Evolutionary conservation across 768 basidiomycete genomes (phyloP).

Genomic region (Antrodiella citrinella): DNA sequence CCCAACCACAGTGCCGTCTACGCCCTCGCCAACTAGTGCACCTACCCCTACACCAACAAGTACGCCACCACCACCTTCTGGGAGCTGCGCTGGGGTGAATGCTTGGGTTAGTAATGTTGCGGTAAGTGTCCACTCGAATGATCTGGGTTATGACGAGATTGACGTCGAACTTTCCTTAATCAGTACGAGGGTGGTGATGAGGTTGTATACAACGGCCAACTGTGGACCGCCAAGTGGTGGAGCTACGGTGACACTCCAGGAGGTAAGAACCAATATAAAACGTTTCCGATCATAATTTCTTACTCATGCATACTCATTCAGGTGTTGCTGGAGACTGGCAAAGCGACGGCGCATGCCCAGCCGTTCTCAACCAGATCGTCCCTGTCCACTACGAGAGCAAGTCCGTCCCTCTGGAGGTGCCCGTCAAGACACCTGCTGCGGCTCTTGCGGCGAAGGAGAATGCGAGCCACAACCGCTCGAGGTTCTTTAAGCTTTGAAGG

Average conservation of each 20-base stretch:
- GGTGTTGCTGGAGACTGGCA: constrained; percentile 20
- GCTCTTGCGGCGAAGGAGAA: constrained; percentile 1
- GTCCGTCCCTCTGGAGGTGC: constrained; percentile 5
- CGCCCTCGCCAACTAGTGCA: background rate
- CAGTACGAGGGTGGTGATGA: constrained; percentile 21
- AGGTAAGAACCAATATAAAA: constrained; percentile 8
- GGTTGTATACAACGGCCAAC: constrained; percentile 19
- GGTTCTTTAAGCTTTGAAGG: constrained; percentile 8
- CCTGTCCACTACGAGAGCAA: constrained; percentile 11
- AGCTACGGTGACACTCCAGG: constrained; percentile 21
- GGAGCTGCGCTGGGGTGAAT: constrained; percentile 19
- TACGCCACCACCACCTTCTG: constrained; percentile 8
- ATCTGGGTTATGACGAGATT: background rate
- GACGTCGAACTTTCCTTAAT: background rate
- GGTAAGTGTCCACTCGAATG: constrained; percentile 9
- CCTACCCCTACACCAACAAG: constrained; percentile 8
- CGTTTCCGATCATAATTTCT: background rate
- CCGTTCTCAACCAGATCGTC: constrained; percentile 3
- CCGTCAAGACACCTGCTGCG: constrained; percentile 8
- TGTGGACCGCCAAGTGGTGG: constrained; percentile 24
- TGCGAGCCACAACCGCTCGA: constrained; percentile 6
- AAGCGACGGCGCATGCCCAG: constrained; percentile 18
- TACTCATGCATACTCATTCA: background rate
- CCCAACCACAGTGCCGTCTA: constrained; percentile 1
- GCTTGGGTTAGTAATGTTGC: constrained; percentile 22